Evolutionary conservation across 1,284 basidiomycete genomes (phyloP), one percentile per base, ranked within the genome.

Genomic region (Phellinidium pouzarii): DNA sequence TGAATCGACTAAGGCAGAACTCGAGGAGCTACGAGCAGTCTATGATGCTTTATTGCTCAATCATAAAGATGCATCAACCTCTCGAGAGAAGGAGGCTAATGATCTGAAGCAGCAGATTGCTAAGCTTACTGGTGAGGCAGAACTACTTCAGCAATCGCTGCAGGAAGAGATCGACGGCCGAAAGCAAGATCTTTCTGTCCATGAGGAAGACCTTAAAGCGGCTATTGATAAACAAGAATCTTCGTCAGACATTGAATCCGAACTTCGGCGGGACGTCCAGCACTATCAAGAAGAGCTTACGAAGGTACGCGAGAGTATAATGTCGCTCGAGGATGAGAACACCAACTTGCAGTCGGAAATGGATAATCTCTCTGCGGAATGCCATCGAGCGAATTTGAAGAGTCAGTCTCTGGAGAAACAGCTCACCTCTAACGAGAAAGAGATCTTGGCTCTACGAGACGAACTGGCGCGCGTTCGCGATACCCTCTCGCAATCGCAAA

Each of bases 381-480:
- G 78, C 20, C 82, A 88, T 62, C 77, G 79, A 25, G 73, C 71
- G 4, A 68, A 76, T 45, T 83, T 84, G 11, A 64, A 84, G 52
- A 71, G 71, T 38, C 75, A 80, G 52, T 78, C 76, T 62, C 62
- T 84, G 44, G 84, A 88, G 64, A 74, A 71, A 59, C 79, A 84
- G 61, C 63, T 55, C 14, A 3, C 43, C 8, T 47, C 53, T 75
- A 83, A 60, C 64, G 65, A 17, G 66, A 72, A 40, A 44, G 48
- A 47, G 23, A 66, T 77, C 31, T 54, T 64, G 2, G 55, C 69
- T 1, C 65, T 83, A 38, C 75, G 70, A 56, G 67, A 65, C 5
- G 75, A 78, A 29, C 65, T 85, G n/a, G 71, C 74, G 40, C 65
- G 68, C 26, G 64, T 71, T 12, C 74, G 69, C 19, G 62, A 68